phyloP scores from a whole-genome alignment of 2,329 filamentous ascomycete species.

The Gnomoniopsis sp. region DNA sequence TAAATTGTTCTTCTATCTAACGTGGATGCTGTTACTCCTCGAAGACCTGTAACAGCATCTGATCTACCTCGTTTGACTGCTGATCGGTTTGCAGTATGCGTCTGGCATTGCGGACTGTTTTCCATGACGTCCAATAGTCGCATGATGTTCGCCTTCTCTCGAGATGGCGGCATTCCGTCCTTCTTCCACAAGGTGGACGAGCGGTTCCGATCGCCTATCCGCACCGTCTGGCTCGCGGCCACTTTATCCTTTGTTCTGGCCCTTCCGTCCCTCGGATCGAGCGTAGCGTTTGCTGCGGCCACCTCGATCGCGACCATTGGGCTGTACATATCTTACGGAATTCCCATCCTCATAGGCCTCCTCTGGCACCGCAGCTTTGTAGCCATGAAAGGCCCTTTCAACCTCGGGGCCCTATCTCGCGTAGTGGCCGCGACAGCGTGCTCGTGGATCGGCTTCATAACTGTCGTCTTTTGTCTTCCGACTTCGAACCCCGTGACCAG shows the following conservation, averaged over 20 bases:
- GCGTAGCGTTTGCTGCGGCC: conserved; percentile 54
- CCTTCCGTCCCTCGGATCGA: conserved; percentile 51
- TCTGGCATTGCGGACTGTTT: conserved; percentile 60
- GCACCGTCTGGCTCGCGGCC: conserved; percentile 54
- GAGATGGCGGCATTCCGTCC: conserved; percentile 51
- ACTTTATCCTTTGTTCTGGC: conserved; percentile 52
- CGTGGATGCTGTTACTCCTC: not conserved
- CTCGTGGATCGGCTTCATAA: conserved; percentile 52
- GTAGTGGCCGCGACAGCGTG: conserved; percentile 45
- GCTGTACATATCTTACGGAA: conserved; percentile 55
- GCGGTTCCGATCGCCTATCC: conserved; percentile 45
- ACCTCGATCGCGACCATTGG: conserved; percentile 59
- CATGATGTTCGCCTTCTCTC: conserved; percentile 58
- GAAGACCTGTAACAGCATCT: not conserved
- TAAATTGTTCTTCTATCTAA: conserved; percentile 16
- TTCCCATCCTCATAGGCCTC: conserved; percentile 53
- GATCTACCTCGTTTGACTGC: not conserved
- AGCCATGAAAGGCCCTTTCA: conserved; percentile 52
- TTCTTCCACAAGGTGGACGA: conserved; percentile 53
- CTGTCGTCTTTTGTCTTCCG: conserved; percentile 55
- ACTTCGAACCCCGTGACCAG: conserved; percentile 51
- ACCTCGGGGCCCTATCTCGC: conserved; percentile 42
- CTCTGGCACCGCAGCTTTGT: conserved; percentile 48
- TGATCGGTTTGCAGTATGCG: conserved; percentile 37
- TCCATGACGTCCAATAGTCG: conserved; percentile 53